Evolutionary conservation across 257 asterid species (phyloP), one percentile per base, ranked within the genome.

Genomic region (Thymus quinquecostatus): DNA sequence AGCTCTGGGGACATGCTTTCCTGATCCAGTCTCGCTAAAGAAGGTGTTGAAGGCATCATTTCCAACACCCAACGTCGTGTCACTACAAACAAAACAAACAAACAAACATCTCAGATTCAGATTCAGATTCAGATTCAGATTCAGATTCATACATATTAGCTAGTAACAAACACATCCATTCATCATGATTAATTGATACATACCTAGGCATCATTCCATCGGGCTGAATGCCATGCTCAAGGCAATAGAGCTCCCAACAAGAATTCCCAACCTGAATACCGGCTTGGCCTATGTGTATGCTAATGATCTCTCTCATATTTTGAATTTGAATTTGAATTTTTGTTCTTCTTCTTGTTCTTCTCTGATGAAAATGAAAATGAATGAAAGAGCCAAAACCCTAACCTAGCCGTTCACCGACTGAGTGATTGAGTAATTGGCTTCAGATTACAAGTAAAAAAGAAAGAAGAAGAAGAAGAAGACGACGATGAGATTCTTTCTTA

Each of bases 31-130:
- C 77, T 82, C 86, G 45, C 86, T 82, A 34, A 82, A 79, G 83
- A 82, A 82, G 57, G 86, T 82, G 86, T 82, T 82, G 78, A 82
- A 82, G 43, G 86, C 86, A 76, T 82, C 86, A 63, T 76, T 77
- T n/a, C 64, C 86, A 11, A 55, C 78, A 28, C 86, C 86, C 28
- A 82, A 41, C 5, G 86, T 50, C 41, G 81, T 74, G 67, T 82
- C 86, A 50, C 86, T 82, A 79, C 82, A 79, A 68, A 76, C 12
- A 63, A 58, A 7, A 40, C 6, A 67, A 28, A 67, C 2, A 47
- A 8, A 48, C 3, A 38, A 7, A 51, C 28, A 4, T n/a, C 41
- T 53, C 38, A 3, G 14, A 53, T 57, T 70, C 43, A 32, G 6
- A 55, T 41, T 44, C 56, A 40, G 55, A n/a, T 29, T 0, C 13